A percentile compares a stretch with the other conserved stretches of the same genome.
Evolutionary conservation across 2,329 filamentous ascomycete genomes (phyloP).

Genomic region (Beauveria caledonica): DNA sequence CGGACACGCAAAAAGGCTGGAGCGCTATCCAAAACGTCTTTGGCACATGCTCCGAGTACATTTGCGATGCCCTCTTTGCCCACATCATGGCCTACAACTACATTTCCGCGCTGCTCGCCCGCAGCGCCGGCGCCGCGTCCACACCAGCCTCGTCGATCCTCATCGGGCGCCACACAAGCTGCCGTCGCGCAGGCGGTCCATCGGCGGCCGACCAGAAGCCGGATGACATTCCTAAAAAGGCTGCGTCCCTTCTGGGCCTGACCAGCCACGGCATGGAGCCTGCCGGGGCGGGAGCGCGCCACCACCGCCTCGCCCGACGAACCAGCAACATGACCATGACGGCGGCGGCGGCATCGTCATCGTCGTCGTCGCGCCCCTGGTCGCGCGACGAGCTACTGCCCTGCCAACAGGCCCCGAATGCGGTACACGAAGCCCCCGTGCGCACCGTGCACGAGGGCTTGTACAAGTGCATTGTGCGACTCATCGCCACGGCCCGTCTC

Average conservation of each 20-base stretch:
- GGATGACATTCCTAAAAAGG: conserved; percentile 42
- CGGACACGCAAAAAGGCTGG: conserved; percentile 30
- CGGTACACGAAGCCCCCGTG: conserved; percentile 27
- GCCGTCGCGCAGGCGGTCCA: conserved; percentile 13
- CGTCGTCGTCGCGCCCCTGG: conserved; percentile 14
- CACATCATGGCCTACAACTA: conserved; percentile 54
- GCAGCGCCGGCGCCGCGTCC: conserved; percentile 7
- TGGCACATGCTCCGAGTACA: conserved; percentile 41
- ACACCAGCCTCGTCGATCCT: conserved; percentile 9
- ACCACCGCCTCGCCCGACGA: conserved; percentile 20
- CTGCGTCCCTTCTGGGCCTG: conserved; percentile 43
- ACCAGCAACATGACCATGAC: conserved; percentile 16
- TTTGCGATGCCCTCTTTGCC: conserved; percentile 51
- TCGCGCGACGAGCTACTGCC: conserved; percentile 20
- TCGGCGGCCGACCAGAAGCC: conserved; percentile 12
- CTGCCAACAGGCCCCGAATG: conserved; percentile 14
- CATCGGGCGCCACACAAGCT: conserved; percentile 3
- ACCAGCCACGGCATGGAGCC: conserved; percentile 13
- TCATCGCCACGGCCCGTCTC: conserved; percentile 40
- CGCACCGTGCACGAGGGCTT: conserved; percentile 42
- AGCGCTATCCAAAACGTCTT: conserved; percentile 43
- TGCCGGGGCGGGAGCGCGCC: conserved; percentile 3
- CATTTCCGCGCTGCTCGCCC: conserved; percentile 28
- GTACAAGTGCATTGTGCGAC: conserved; percentile 39
- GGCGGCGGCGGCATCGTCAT: too few relatives aligned